Conservation (phyloP, 148 eudicot species). For the Chenopodium quinoa region DNA sequence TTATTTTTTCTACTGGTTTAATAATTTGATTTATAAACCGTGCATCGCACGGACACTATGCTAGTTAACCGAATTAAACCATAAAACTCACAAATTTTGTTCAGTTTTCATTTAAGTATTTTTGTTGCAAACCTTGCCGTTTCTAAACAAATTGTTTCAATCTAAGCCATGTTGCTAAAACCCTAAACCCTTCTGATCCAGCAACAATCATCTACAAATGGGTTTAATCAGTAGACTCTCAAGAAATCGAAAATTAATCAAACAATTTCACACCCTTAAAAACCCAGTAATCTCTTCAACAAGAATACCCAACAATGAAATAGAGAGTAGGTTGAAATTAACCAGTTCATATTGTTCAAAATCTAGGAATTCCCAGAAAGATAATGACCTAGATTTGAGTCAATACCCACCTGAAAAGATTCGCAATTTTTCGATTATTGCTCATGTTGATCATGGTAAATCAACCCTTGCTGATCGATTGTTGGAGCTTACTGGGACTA, state of each 20-base stretch:
- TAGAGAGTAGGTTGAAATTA: slow-evolving; percentile 24
- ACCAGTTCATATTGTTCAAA: slow-evolving; percentile 44
- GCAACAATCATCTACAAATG: slow-evolving; percentile 29
- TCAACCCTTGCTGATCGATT: slow-evolving; percentile 93
- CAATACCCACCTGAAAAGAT: slow-evolving; percentile 72
- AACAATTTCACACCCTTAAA: slow-evolving; percentile 11
- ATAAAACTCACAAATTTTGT: too few relatives aligned
- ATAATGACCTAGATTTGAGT: slow-evolving; percentile 53
- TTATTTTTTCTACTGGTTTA: too few relatives aligned
- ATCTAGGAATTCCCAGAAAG: slow-evolving; percentile 39
- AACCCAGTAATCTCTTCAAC: slow-evolving; percentile 13
- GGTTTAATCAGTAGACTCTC: slow-evolving; percentile 40
- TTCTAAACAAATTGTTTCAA: too few relatives aligned
- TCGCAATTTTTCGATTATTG: slow-evolving; percentile 86
- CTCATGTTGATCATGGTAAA: slow-evolving; percentile 96
- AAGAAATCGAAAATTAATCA: slow-evolving; percentile 32
- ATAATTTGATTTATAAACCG: too few relatives aligned
- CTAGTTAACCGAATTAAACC: too few relatives aligned
- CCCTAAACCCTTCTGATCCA: slow-evolving; percentile 34
- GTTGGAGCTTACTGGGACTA: slow-evolving; percentile 90
- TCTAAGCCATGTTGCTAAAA: slow-evolving; percentile 11
- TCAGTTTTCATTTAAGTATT: too few relatives aligned
- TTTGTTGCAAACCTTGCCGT: too few relatives aligned
- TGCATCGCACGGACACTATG: too few relatives aligned
- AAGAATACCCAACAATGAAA: background rate